These are phyloP conservation scores for Solanum lycopersicoides DNA, from an alignment of 257 asterid species.

Conservation along the genomic window DNA sequence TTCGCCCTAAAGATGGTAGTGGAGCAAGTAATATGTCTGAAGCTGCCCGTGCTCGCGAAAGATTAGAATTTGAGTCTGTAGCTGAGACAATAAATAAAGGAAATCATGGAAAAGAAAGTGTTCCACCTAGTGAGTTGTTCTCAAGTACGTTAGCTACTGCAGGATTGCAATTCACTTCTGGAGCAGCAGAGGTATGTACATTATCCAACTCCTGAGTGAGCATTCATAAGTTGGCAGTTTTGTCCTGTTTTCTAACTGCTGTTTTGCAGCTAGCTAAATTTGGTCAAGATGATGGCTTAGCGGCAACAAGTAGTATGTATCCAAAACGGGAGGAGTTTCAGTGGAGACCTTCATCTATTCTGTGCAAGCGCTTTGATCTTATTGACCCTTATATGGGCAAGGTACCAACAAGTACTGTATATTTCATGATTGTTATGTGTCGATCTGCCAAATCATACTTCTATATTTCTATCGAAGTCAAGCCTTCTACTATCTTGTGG, in stretches of 20 bases:
- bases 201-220: neutral
- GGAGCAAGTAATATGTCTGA: constrained; percentile 90
- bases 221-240: neutral
- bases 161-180: constrained; percentile 65
- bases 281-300: constrained; percentile 35
- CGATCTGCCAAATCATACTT: neutral
- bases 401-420: constrained; percentile 30
- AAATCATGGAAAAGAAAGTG: constrained; percentile 32
- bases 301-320: constrained; percentile 29
- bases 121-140: constrained; percentile 38
- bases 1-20: constrained; percentile 72
- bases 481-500: neutral
- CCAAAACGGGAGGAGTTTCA: constrained; percentile 91
- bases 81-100: constrained; percentile 57
- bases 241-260: neutral
- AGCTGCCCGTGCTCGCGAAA: constrained; percentile 97
- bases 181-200: constrained; percentile 53
- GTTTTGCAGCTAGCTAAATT: constrained; percentile 37
- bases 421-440: neutral
- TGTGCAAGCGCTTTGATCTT: constrained; percentile 97
- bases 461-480: neutral
- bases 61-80: constrained; percentile 84
- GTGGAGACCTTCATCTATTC: constrained; percentile 87
- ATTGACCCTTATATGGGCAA: constrained; percentile 94
- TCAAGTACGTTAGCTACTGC: constrained; percentile 34